Evolutionary conservation across 345 rosid genomes (phyloP).

Genomic region (Hibiscus syriacus): DNA sequence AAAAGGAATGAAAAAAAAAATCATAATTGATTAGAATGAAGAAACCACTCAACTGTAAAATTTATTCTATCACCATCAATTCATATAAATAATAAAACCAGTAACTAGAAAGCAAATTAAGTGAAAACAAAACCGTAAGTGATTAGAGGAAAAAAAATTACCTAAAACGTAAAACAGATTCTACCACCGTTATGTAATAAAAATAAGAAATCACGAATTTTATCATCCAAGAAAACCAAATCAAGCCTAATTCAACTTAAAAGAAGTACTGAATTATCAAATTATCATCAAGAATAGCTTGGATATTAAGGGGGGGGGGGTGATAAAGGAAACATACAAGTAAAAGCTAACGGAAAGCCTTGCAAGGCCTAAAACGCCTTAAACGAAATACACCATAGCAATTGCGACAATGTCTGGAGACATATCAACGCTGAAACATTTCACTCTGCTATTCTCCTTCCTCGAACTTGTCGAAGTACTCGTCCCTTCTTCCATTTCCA

Average conservation of each 20-base stretch:
- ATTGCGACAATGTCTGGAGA: too few species aligned
- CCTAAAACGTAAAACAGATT: neutral
- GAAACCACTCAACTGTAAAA: too few species aligned
- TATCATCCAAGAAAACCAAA: neutral
- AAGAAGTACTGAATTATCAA: neutral
- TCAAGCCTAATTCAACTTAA: neutral
- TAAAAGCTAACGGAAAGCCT: too few species aligned
- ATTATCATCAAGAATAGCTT: too few species aligned
- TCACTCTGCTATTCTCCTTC: conserved; percentile 37
- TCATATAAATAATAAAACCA: too few species aligned
- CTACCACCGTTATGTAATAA: neutral
- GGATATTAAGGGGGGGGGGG: too few species aligned
- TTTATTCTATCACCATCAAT: too few species aligned
- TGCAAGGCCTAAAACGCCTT: too few species aligned
- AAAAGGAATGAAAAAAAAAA: neutral
- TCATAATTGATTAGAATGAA: too few species aligned
- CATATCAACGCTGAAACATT: too few species aligned
- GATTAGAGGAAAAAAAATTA: neutral
- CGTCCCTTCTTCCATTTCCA: conserved; percentile 33
- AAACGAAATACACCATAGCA: too few species aligned
- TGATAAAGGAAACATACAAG: too few species aligned
- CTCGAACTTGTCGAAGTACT: conserved; percentile 13
- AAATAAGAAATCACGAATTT: neutral
- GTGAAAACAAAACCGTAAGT: neutral
- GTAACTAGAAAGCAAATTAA: neutral